A percentile compares a stretch with the other conserved stretches of the same genome.
Conservation (phyloP, 2,329 filamentous ascomycete species). For the Sarocladiaceae sp. region DNA sequence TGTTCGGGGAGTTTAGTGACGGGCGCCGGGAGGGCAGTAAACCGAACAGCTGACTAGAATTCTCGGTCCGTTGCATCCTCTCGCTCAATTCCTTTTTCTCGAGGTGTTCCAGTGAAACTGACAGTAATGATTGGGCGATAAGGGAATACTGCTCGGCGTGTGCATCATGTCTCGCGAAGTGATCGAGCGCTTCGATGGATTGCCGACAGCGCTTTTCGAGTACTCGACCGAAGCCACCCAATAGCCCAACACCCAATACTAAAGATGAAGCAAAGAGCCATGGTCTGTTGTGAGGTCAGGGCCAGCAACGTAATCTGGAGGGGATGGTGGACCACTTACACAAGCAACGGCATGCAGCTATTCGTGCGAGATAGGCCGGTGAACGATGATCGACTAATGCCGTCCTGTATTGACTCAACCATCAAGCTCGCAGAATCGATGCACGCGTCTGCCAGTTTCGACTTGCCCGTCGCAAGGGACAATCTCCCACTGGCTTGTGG, state of each 20-base stretch:
- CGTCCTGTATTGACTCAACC: conserved; percentile 40
- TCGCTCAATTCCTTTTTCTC: conserved; percentile 42
- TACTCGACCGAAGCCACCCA: conserved; percentile 45
- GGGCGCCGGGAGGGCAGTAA: conserved; percentile 30
- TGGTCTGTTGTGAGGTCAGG: conserved; percentile 27
- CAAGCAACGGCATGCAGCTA: conserved; percentile 41
- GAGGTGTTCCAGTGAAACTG: conserved; percentile 38
- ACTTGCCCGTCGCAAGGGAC: conserved; percentile 34
- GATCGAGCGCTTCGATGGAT: conserved; percentile 41
- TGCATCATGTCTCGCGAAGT: conserved; percentile 41
- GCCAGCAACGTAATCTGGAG: not conserved
- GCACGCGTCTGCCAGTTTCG: conserved; percentile 47
- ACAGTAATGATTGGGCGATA: conserved; percentile 44
- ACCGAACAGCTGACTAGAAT: conserved; percentile 45
- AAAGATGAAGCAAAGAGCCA: conserved; percentile 50
- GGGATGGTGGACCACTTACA: conserved; percentile 31
- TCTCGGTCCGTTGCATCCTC: conserved; percentile 39
- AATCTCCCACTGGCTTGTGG: not conserved
- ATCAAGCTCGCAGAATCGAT: conserved; percentile 49
- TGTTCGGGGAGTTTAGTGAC: not conserved
- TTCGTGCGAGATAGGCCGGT: conserved; percentile 20
- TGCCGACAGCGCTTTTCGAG: conserved; percentile 43
- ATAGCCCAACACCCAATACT: conserved; percentile 43
- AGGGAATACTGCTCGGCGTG: conserved; percentile 48
- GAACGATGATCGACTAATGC: conserved; percentile 32